A percentile compares a stretch with the other conserved stretches of the same genome.
Evolutionary conservation across 2,329 filamentous ascomycete species (phyloP).

Genomic region (Lachnellula hyalina): DNA sequence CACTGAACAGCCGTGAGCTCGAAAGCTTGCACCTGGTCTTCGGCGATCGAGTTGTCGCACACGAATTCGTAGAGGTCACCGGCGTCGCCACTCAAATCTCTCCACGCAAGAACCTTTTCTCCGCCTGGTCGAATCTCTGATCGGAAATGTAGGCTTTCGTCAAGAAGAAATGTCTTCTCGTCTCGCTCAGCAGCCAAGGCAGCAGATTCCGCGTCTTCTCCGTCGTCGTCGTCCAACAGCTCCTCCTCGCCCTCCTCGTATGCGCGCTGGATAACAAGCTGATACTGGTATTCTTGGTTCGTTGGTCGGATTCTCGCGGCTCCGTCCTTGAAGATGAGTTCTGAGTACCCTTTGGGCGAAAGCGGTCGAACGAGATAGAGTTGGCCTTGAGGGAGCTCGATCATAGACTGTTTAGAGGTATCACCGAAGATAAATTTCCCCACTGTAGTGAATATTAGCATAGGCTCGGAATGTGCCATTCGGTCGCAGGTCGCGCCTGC

Average conservation of each 20-base stretch:
- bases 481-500: constrained; percentile 3
- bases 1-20: constrained; percentile 81
- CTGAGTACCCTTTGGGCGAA: constrained; percentile 95
- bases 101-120: constrained; percentile 88
- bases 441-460: constrained; percentile 46
- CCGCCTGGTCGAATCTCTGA: constrained; percentile 74
- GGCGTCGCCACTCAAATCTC: constrained; percentile 85
- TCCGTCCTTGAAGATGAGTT: constrained; percentile 98
- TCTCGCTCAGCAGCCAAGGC: constrained; percentile 76
- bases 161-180: constrained; percentile 96
- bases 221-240: constrained; percentile 81
- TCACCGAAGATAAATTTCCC: constrained; percentile 91
- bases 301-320: constrained; percentile 88
- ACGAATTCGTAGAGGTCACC: constrained; percentile 98
- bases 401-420: constrained; percentile 74
- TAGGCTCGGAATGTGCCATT: not conserved
- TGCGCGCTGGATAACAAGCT: constrained; percentile 90
- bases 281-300: constrained; percentile 93
- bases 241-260: constrained; percentile 98
- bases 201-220: constrained; percentile 72
- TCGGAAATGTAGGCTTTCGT: constrained; percentile 83
- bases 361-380: constrained; percentile 94
- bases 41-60: constrained; percentile 69
- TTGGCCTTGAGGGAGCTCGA: constrained; percentile 92
- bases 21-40: constrained; percentile 72